phyloP scores from a whole-genome alignment of 2,329 filamentous ascomycete species.

The Grosmannia huntii region DNA sequence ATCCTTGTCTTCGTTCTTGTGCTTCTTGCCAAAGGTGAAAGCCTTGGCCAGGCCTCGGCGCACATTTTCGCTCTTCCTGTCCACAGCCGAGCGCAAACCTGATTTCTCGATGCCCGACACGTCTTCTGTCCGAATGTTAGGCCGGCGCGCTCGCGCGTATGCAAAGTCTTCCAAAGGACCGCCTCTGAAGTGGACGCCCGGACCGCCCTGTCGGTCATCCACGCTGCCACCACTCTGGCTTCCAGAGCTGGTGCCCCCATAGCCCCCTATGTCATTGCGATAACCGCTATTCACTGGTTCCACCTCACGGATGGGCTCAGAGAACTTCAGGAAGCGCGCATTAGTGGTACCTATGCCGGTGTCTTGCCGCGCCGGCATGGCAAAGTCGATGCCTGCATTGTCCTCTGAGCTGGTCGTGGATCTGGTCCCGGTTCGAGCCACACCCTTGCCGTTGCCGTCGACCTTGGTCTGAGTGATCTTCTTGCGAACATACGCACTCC shows the following conservation, averaged over 20 bases:
- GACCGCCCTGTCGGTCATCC: constrained; percentile 17
- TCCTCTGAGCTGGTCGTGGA: constrained; percentile 26
- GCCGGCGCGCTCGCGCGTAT: constrained; percentile 28
- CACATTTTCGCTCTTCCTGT: constrained; percentile 43
- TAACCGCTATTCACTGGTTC: constrained; percentile 18
- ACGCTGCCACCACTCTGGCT: constrained; percentile 27
- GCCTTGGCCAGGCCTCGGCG: constrained; percentile 40
- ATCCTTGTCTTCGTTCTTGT: constrained; percentile 18
- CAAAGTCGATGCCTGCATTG: constrained; percentile 27
- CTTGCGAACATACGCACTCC: constrained; percentile 45
- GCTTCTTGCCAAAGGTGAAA: constrained; percentile 38
- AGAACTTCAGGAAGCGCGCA: constrained; percentile 32
- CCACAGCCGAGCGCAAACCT: constrained; percentile 36
- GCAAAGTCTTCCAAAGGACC: constrained; percentile 29
- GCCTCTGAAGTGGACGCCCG: constrained; percentile 6
- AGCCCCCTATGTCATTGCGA: constrained; percentile 14
- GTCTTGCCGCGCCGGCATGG: constrained; percentile 22
- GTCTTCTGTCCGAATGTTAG: constrained; percentile 34
- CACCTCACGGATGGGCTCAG: constrained; percentile 23
- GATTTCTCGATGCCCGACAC: constrained; percentile 43
- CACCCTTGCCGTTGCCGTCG: constrained; percentile 14
- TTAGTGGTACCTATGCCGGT: constrained; percentile 30
- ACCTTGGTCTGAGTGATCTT: constrained; percentile 39
- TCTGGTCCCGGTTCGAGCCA: constrained; percentile 20
- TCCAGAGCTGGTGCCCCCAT: constrained; percentile 17